Evolutionary conservation across 1,139 yeast species (phyloP).

Genomic region (Candida neerlandica): DNA sequence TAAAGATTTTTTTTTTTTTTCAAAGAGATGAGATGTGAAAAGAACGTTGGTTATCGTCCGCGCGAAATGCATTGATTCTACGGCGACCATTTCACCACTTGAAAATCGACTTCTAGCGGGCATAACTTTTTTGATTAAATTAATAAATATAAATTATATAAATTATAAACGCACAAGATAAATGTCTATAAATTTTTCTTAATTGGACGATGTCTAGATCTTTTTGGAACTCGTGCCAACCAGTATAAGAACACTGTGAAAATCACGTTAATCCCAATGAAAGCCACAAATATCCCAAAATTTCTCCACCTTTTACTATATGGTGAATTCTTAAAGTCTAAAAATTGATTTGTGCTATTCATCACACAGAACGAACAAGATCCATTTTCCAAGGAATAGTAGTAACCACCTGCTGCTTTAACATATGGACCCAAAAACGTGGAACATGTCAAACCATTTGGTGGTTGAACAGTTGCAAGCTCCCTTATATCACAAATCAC

Average conservation of each 20-base stretch:
- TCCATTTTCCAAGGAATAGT: slow-evolving; percentile 24
- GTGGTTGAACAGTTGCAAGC: slow-evolving; percentile 28
- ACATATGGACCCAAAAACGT: slow-evolving; percentile 52
- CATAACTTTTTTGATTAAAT: background rate
- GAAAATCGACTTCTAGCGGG: background rate
- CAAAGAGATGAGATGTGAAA: background rate
- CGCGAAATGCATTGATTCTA: too few relatives aligned
- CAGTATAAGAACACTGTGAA: slow-evolving; percentile 64
- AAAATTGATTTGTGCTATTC: slow-evolving; percentile 52
- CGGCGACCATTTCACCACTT: too few relatives aligned
- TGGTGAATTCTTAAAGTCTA: slow-evolving; percentile 43
- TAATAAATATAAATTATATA: background rate
- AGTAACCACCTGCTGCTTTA: slow-evolving; percentile 49
- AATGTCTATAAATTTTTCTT: background rate
- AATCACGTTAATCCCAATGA: slow-evolving; percentile 53
- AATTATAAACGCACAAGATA: too few relatives aligned
- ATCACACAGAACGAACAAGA: slow-evolving; percentile 56
- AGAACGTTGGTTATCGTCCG: background rate
- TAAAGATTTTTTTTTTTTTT: background rate
- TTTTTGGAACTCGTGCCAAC: slow-evolving; percentile 76
- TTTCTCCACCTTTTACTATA: slow-evolving; percentile 67
- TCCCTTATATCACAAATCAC: slow-evolving; percentile 32
- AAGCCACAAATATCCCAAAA: slow-evolving; percentile 56
- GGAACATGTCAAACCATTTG: slow-evolving; percentile 59
- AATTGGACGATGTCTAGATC: slow-evolving; percentile 6